A percentile compares a stretch with the other conserved stretches of the same genome.
phyloP scores from a whole-genome alignment of 768 basidiomycete species.

The Phylloporus arenicola region DNA sequence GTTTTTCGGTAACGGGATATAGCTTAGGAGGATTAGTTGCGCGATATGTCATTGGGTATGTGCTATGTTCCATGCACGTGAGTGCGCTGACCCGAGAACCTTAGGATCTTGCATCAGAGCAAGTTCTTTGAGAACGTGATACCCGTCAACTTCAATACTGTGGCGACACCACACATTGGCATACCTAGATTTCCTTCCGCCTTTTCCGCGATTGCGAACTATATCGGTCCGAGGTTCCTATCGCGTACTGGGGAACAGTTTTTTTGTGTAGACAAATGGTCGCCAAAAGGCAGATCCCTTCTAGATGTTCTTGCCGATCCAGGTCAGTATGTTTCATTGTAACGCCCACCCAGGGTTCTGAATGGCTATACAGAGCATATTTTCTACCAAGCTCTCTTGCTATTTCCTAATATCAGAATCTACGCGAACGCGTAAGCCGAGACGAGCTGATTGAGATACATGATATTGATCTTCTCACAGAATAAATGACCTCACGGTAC shows the following conservation, averaged over 20 bases:
- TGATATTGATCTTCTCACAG: slow-evolving; percentile 30
- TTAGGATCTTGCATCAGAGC: slow-evolving; percentile 57
- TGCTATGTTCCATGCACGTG: not conserved
- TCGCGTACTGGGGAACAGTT: slow-evolving; percentile 80
- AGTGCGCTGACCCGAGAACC: slow-evolving; percentile 1
- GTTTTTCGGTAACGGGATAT: slow-evolving; percentile 76
- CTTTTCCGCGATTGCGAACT: slow-evolving; percentile 46
- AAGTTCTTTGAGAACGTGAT: slow-evolving; percentile 65
- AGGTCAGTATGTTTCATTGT: slow-evolving; percentile 33
- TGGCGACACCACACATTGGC: slow-evolving; percentile 83
- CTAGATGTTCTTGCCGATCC: slow-evolving; percentile 80
- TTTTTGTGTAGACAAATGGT: slow-evolving; percentile 70
- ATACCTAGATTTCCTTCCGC: slow-evolving; percentile 59
- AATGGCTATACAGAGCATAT: slow-evolving; percentile 46
- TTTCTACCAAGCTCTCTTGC: slow-evolving; percentile 67
- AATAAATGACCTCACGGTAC: slow-evolving; percentile 74
- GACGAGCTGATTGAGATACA: not conserved
- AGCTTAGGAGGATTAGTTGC: slow-evolving; percentile 77
- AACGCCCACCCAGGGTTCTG: not conserved
- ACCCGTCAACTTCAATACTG: slow-evolving; percentile 77
- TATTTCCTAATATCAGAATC: slow-evolving; percentile 65
- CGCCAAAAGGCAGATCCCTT: slow-evolving; percentile 57
- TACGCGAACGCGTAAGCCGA: slow-evolving; percentile 72
- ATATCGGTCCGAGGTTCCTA: slow-evolving; percentile 62
- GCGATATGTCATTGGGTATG: slow-evolving; percentile 70